A percentile compares a stretch with the other conserved stretches of the same genome.
phyloP scores from a whole-genome alignment of 257 asterid species.

The Linderniella brevidens region DNA sequence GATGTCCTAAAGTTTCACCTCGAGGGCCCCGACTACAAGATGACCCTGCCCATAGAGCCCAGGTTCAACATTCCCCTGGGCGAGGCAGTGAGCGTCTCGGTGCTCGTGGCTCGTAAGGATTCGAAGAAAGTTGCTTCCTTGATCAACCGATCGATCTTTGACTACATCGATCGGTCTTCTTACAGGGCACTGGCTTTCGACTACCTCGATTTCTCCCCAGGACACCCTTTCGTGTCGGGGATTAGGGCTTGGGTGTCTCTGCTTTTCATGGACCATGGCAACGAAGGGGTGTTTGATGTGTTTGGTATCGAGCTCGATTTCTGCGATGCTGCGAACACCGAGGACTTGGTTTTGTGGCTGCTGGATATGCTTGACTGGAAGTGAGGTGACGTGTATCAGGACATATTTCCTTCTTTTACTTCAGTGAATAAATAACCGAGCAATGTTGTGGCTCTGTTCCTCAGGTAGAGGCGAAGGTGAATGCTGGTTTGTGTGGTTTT shows the following conservation, averaged over 20 bases:
- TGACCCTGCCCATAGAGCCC: conserved; percentile 74
- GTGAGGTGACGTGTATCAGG: conserved; percentile 16
- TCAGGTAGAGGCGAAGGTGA: no score
- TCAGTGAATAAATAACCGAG: no score
- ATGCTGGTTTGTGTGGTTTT: no score
- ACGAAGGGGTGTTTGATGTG: conserved; percentile 61
- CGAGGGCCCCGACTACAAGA: conserved; percentile 68
- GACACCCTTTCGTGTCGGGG: conserved; percentile 65
- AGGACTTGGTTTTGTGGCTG: conserved; percentile 75
- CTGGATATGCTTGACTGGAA: conserved; percentile 98
- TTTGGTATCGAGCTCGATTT: conserved; percentile 90
- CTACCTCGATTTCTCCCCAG: conserved; percentile 85
- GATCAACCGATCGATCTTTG: conserved; percentile 61
- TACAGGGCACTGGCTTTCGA: conserved; percentile 82
- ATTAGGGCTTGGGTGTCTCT: conserved; percentile 95
- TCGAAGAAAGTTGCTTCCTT: conserved; percentile 61
- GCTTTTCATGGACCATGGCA: conserved; percentile 72
- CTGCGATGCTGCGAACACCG: conserved; percentile 76
- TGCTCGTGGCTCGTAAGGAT: conserved; percentile 65
- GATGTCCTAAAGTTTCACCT: conserved; percentile 60
- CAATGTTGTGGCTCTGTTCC: no score
- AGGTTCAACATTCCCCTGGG: conserved; percentile 64
- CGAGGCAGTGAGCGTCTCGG: conserved; percentile 65
- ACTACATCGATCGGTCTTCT: conserved; percentile 79
- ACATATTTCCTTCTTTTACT: no score